Percentiles rank a stretch among this genome's conserved stretches.
Conservation (phyloP, 176 grass and related monocot genomes). For the Cenchrus americanus region DNA sequence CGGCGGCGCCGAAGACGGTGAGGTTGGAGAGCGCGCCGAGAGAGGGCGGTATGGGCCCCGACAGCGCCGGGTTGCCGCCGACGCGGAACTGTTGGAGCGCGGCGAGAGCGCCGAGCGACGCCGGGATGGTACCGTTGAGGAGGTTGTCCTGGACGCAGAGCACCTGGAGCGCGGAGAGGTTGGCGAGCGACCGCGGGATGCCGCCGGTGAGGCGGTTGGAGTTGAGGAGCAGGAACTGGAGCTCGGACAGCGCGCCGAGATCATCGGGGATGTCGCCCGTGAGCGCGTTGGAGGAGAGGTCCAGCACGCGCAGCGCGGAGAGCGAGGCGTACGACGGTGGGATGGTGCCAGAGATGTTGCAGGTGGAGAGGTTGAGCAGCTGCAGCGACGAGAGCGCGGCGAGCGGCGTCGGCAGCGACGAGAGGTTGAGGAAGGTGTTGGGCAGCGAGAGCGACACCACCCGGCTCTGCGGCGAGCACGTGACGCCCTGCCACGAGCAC, state of each 20-base stretch:
- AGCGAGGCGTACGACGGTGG: conserved; percentile 59
- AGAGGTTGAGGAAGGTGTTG: conserved; percentile 95
- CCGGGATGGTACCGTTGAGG: conserved; percentile 84
- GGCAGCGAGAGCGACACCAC: conserved; percentile 87
- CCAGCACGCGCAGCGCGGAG: conserved; percentile 69
- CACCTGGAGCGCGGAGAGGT: conserved; percentile 74
- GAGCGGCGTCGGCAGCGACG: conserved; percentile 63
- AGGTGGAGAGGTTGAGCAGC: conserved; percentile 89
- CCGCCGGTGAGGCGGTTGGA: conserved; percentile 70
- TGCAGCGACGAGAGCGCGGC: conserved; percentile 75
- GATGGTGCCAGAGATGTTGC: conserved; percentile 81
- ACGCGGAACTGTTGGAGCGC: conserved; percentile 88
- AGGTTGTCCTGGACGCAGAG: conserved; percentile 97
- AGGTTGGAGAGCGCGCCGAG: conserved; percentile 88
- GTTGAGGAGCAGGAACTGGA: conserved; percentile 91
- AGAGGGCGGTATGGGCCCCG: conserved; percentile 59
- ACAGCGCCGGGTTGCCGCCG: conserved; percentile 73
- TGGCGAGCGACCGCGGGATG: conserved; percentile 75
- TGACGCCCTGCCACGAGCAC: conserved; percentile 89
- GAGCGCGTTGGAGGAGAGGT: conserved; percentile 93
- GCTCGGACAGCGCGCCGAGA: conserved; percentile 61
- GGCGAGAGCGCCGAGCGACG: conserved; percentile 68
- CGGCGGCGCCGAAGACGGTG: conserved; percentile 87
- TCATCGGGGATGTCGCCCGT: conserved; percentile 55
- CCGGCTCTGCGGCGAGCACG: conserved; percentile 83